phyloP scores from a whole-genome alignment of 352 stramenopile species.

The Pythium myriotylum region DNA sequence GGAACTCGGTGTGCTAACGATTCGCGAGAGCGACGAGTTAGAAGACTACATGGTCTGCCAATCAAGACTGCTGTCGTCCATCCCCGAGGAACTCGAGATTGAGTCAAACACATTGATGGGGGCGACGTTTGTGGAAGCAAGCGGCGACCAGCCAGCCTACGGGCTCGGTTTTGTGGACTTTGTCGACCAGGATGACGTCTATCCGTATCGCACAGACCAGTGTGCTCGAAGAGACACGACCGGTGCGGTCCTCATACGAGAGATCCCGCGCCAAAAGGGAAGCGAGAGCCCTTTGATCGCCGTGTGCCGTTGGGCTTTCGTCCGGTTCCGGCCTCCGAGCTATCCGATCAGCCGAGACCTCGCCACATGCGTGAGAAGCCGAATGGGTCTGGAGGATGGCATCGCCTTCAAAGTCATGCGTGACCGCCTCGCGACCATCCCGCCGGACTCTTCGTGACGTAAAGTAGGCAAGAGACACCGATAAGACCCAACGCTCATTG shows the following conservation, averaged over 20 bases:
- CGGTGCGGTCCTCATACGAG: constrained; percentile 1
- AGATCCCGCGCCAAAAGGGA: background rate
- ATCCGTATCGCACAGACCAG: constrained; percentile 10
- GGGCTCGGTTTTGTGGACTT: constrained; percentile 7
- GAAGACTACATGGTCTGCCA: constrained; percentile 3
- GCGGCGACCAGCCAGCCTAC: background rate
- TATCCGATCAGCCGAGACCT: constrained; percentile 11
- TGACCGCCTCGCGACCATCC: background rate
- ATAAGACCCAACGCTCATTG: no score
- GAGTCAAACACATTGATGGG: constrained; percentile 18
- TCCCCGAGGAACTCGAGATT: constrained; percentile 16
- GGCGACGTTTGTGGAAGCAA: background rate
- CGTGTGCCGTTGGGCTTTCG: constrained; percentile 1
- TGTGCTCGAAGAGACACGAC: constrained; percentile 13
- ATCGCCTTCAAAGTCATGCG: constrained; percentile 20
- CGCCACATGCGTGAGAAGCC: background rate
- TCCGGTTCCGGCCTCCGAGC: constrained; percentile 5
- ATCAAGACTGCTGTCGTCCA: constrained; percentile 14
- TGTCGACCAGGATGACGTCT: constrained; percentile 21
- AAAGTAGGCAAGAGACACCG: no score
- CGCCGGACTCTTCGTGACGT: background rate
- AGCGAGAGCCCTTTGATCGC: background rate
- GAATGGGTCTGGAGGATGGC: background rate
- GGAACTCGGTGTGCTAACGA: constrained; percentile 13
- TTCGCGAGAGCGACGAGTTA: constrained; percentile 20